Percentiles rank a stretch among this genome's conserved stretches.
These are phyloP conservation scores for Chytriomyces confervae DNA, from an alignment of 192 early-diverging fungal species.

Conservation along the genomic window DNA sequence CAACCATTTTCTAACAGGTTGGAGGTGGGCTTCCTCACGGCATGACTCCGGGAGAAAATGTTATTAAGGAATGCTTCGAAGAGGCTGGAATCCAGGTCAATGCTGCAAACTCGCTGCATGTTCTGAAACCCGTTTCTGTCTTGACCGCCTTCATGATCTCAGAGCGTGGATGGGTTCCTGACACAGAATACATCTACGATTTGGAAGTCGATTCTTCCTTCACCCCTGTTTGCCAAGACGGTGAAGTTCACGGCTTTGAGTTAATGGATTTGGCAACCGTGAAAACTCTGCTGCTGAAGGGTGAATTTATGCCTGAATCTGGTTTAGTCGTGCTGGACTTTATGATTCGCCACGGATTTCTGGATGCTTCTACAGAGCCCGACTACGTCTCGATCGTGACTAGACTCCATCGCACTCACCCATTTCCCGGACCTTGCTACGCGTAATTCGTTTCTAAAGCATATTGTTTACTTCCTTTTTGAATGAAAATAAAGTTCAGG, in stretches of 20 bases:
- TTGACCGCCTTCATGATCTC: conserved; percentile 73
- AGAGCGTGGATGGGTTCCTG: conserved; percentile 67
- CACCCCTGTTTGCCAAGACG: conserved; percentile 69
- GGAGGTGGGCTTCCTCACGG: conserved; percentile 71
- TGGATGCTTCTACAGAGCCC: conserved; percentile 82
- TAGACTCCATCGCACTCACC: conserved; percentile 68
- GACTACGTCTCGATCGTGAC: conserved; percentile 76
- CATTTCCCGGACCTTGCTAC: conserved; percentile 65
- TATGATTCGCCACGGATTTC: conserved; percentile 74
- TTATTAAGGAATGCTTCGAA: conserved; percentile 89
- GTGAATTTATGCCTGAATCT: conserved; percentile 85
- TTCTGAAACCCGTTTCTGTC: conserved; percentile 60
- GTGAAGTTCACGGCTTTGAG: conserved; percentile 83
- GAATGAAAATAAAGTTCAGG: too few relatives aligned
- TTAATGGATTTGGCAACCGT: conserved; percentile 74
- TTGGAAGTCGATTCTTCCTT: conserved; percentile 69
- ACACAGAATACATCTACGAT: conserved; percentile 89
- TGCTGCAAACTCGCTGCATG: conserved; percentile 50
- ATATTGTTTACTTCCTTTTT: too few relatives aligned
- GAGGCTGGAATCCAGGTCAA: conserved; percentile 75
- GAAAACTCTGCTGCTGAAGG: conserved; percentile 21
- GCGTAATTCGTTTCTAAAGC: too few relatives aligned
- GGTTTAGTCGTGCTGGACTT: conserved; percentile 84
- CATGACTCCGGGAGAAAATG: conserved; percentile 63
- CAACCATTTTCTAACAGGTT: conserved; percentile 13